phyloP scores from a whole-genome alignment of 192 early-diverging fungal species.

The Dissophora ornata region DNA sequence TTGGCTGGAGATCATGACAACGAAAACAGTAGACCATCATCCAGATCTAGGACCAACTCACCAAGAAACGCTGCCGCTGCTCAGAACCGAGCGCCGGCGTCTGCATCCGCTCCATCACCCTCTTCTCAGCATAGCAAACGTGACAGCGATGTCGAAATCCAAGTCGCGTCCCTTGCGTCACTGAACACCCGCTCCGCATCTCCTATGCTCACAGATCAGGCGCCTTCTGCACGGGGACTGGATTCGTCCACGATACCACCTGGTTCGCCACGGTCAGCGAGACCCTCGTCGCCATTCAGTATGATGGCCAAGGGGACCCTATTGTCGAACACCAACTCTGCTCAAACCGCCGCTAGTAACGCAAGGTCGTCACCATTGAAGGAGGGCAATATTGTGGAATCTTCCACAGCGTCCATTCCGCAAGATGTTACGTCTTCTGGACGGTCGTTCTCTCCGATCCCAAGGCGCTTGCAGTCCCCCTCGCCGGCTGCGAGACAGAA shows the following conservation, averaged over 20 bases:
- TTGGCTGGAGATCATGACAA: background rate
- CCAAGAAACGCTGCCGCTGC: constrained; percentile 8
- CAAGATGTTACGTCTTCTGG: background rate
- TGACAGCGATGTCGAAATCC: constrained; percentile 50
- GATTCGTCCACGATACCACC: constrained; percentile 1
- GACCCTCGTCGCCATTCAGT: constrained; percentile 34
- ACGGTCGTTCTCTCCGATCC: constrained; percentile 39
- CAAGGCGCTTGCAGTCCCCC: constrained; percentile 36
- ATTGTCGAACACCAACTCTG: constrained; percentile 11
- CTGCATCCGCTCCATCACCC: too few species aligned
- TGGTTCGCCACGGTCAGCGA: constrained; percentile 19
- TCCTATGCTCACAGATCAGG: constrained; percentile 23
- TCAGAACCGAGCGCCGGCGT: background rate
- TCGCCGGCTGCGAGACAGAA: constrained; percentile 15
- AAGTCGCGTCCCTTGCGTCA: constrained; percentile 37
- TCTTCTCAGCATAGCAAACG: constrained; percentile 19
- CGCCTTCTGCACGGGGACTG: background rate
- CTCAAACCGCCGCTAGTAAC: background rate
- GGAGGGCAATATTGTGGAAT: background rate
- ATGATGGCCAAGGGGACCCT: constrained; percentile 32
- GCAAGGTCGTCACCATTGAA: constrained; percentile 16
- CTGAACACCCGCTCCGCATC: constrained; percentile 31
- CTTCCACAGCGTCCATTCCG: background rate
- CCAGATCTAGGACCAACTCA: constrained; percentile 4
- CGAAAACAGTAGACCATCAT: background rate